Percentiles rank a stretch among this genome's conserved stretches.
phyloP scores from a whole-genome alignment of 495 filamentous ascomycete genomes.

The Choiromyces venosus region DNA sequence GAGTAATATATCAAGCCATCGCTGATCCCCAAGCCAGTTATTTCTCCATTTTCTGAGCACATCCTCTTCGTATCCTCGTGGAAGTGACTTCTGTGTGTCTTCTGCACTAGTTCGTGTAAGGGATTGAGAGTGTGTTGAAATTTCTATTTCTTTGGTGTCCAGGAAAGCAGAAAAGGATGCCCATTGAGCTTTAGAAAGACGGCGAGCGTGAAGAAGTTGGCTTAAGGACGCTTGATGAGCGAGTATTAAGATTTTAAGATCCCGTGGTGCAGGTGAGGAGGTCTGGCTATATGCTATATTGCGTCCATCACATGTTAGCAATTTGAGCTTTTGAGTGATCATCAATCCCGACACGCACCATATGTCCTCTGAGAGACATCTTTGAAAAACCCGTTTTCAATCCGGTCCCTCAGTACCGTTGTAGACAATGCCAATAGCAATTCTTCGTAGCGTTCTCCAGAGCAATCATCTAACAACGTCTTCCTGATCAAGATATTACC shows the following conservation, averaged over 20 bases:
- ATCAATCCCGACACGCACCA: conserved; percentile 20
- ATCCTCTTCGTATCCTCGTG: conserved; percentile 35
- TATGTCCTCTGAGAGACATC: conserved; percentile 24
- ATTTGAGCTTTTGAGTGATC: background rate
- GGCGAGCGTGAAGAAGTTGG: conserved; percentile 26
- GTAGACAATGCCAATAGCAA: conserved; percentile 39
- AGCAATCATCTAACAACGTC: conserved; percentile 40
- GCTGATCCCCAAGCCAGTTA: conserved; percentile 41
- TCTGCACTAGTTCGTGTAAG: background rate
- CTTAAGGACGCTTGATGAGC: conserved; percentile 29
- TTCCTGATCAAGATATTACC: conserved; percentile 35
- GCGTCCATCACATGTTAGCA: conserved; percentile 5
- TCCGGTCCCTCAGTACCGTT: conserved; percentile 31
- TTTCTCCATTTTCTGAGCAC: conserved; percentile 38
- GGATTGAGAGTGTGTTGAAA: conserved; percentile 18
- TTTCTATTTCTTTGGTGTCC: conserved; percentile 29
- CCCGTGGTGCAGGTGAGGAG: conserved; percentile 23
- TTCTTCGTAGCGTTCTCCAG: conserved; percentile 41
- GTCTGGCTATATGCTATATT: conserved; percentile 36
- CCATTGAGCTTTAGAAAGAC: conserved; percentile 39
- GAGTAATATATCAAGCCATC: conserved; percentile 40
- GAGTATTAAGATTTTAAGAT: conserved; percentile 26
- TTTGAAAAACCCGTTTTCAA: conserved; percentile 32
- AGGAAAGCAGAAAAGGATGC: conserved; percentile 33
- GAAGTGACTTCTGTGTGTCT: conserved; percentile 8